Evolutionary conservation across 495 filamentous ascomycete genomes (phyloP), one percentile per base, ranked within the genome.

Genomic region (Physcia stellaris): DNA sequence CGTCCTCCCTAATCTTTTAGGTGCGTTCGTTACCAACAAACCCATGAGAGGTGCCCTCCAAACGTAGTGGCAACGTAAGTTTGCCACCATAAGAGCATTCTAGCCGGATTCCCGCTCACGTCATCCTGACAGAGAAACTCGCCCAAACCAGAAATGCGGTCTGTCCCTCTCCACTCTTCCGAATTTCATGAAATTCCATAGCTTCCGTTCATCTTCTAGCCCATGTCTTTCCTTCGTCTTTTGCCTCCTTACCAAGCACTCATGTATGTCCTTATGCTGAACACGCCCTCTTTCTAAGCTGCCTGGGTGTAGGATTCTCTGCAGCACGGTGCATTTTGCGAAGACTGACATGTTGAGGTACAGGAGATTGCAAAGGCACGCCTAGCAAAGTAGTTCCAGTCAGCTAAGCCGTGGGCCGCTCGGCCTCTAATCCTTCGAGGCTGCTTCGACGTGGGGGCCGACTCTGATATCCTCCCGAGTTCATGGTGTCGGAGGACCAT

Each of bases 61-160:
- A 67, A 68, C 46, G 57, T 70, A 17, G 59, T 69, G 15, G 61
- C 60, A n/a, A 55, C 63, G 63, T 68, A 33, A 44, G 62, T 45
- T 26, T 12, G 19, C 23, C 22, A 13, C 10, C 28, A 9, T 10
- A 24, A 16, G 20, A 6, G 32, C 5, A 15, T 31, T 18, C 16
- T 20, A 11, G 10, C 17, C 6, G 3, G 9, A 27, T 18, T n/a
- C 32, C 30, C 33, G 38, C 24, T 35, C 41, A 35, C 47, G 36
- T 26, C 23, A 18, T 29, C 11, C 23, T 15, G 19, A 19, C 39
- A 63, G 55, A 55, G 61, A 63, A 48, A 53, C 59, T 35, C 49
- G 59, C 24, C 50, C 61, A 12, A 51, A 60, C 27, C 58, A 63
- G 31, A 60, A 63, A 30, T 64, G 62, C 41, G 61, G 61, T 63